Evolutionary conservation across 2,329 filamentous ascomycete species (phyloP).

Genomic region (Colletotrichum incanum): DNA sequence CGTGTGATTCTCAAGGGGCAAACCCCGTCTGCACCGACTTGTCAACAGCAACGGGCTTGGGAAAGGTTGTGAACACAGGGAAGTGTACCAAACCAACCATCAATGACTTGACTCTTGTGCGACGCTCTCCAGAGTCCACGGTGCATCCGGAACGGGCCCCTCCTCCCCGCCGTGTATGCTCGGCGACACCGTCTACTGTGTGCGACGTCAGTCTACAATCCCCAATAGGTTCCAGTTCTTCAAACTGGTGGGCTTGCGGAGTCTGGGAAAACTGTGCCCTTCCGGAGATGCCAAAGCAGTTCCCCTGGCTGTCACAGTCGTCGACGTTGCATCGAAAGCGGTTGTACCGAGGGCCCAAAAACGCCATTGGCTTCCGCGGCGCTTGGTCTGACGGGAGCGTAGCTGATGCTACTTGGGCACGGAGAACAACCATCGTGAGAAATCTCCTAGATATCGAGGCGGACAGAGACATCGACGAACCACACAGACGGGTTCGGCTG

Average conservation of each 20-base stretch:
- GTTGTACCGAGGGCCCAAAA: slow-evolving; percentile 23
- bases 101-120: background rate
- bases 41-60: background rate
- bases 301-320: slow-evolving; percentile 2
- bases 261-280: slow-evolving; percentile 3
- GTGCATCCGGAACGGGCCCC: slow-evolving; percentile 31
- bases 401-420: no score
- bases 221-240: background rate
- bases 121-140: background rate
- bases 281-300: background rate
- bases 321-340: slow-evolving; percentile 22
- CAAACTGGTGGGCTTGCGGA: slow-evolving; percentile 24
- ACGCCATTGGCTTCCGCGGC: background rate
- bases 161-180: slow-evolving; percentile 26
- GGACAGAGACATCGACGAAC: background rate
- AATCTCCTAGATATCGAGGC: no score
- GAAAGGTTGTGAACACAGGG: background rate
- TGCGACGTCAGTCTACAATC: background rate
- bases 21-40: background rate
- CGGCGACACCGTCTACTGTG: slow-evolving; percentile 27
- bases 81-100: background rate
- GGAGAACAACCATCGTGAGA: no score
- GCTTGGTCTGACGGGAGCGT: no score
- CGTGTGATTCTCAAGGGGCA: no score
- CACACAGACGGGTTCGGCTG: background rate